Evolutionary conservation across 306 rosid genomes (phyloP).

Genomic region (Pyrus betulifolia): DNA sequence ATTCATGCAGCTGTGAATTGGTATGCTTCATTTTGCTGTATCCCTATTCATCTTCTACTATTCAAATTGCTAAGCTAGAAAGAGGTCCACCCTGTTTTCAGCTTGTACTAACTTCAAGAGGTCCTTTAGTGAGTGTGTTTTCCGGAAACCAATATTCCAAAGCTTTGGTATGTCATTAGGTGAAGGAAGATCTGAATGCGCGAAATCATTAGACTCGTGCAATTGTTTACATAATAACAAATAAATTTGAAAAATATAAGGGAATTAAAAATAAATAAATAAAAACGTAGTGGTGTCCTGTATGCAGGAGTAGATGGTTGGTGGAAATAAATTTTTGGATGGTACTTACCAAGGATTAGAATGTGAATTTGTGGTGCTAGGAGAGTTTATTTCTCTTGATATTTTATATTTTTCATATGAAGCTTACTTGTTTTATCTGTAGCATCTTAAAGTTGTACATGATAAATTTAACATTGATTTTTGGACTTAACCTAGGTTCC

Average conservation of each 20-base stretch:
- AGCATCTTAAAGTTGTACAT: not conserved
- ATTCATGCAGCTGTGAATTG: slow-evolving; percentile 98
- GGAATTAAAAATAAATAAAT: not conserved
- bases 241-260: not conserved
- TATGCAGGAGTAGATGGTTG: not conserved
- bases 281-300: not conserved
- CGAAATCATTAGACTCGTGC: not conserved
- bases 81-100: not conserved
- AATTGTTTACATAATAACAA: not conserved
- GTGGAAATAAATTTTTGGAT: not conserved
- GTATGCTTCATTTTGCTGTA: slow-evolving; percentile 31
- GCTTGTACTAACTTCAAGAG: not conserved
- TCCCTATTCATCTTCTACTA: not conserved
- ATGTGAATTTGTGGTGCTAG: not conserved
- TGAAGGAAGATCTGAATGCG: not conserved
- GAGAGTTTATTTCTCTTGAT: not conserved
- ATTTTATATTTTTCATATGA: not conserved
- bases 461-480: slow-evolving; percentile 11
- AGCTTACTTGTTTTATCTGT: not conserved
- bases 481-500: slow-evolving; percentile 64
- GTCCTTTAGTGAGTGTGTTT: not conserved
- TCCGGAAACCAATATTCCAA: not conserved
- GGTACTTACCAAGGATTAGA: not conserved
- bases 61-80: not conserved
- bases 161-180: not conserved